Base-by-base conservation (phyloP, 2,329 filamentous ascomycete genomes). In the Colletotrichum sp. region DNA sequence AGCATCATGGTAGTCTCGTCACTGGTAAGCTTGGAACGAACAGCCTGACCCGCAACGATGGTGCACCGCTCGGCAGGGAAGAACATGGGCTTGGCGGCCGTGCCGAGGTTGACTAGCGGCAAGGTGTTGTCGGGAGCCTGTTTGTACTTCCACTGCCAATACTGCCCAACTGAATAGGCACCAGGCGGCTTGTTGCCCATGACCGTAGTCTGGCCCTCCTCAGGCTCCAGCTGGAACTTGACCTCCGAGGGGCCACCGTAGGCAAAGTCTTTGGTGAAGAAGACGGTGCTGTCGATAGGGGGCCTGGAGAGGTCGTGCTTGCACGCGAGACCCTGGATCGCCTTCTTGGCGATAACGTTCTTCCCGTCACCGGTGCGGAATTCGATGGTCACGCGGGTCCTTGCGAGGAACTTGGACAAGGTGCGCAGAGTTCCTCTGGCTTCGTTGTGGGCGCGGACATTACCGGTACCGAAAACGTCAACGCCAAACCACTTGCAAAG, bases 1-100 rank as follows among this genome's bases (percentile, higher is more conserved):
- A 96, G 91, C 94, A 97, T 96, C 1, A 85, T 80, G 0, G 89
- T 87, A 0, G 93, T 94, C 80, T 96, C 93, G 0, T 87, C 82
- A 0, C 88, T 85, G 1, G 82, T 88, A 18, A 96, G 86, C 79
- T 92, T 92, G 5, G 89, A 85, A 52, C 89, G 90, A 26, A 92
- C 87, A 0, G 89, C 83, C 80, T 97, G 94, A 0, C 94, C 94
- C 2, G 90, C 87, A 10, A 91, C 81, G 4, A 97, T 88, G 5
- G 85, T 82, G 76, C 94, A 92, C 7, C 92, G 85, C 81, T 96
- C 93, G 0, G 91, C 89, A 0, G 94, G 94, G 48, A 94, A 83
- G 78, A 94, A 95, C 1, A 86, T 87, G 0, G 94, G 92, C 13
- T 88, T 89, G 1, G 86, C 83, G 1, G 80, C 79, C 13, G 83